A percentile compares a stretch with the other conserved stretches of the same genome.
Evolutionary conservation across 495 filamentous ascomycete species (phyloP).

Genomic region (Annulohypoxylon moriforme): DNA sequence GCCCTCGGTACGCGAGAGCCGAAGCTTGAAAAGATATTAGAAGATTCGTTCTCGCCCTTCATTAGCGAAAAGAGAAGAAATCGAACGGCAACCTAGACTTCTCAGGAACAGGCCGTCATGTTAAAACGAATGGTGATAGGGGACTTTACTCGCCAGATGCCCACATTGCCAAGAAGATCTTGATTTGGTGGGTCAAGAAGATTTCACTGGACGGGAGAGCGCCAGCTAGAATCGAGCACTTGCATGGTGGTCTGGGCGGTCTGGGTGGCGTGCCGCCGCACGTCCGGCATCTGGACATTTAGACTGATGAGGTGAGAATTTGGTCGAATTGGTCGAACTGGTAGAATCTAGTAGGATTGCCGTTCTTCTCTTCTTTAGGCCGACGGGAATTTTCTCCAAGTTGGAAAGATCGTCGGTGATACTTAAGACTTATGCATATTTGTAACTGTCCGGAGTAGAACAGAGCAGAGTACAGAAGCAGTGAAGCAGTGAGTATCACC

Average conservation of each 20-base stretch:
- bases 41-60: background rate
- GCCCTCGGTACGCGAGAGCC: background rate
- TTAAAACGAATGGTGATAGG: conserved; percentile 13
- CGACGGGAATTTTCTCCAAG: conserved; percentile 21
- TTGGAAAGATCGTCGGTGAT: conserved; percentile 31
- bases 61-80: background rate
- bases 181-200: conserved; percentile 20
- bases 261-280: conserved; percentile 20
- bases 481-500: conserved; percentile 2
- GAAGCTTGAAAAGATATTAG: conserved; percentile 4
- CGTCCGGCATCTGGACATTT: conserved; percentile 17
- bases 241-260: too few species aligned
- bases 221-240: conserved; percentile 29
- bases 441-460: conserved; percentile 1
- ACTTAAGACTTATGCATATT: background rate
- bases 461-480: background rate
- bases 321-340: background rate
- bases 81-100: background rate
- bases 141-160: background rate
- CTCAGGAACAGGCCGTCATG: conserved; percentile 19
- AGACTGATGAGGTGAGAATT: background rate
- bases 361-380: background rate
- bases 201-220: conserved; percentile 36
- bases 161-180: conserved; percentile 17
- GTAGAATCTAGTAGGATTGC: conserved; percentile 14